A percentile compares a stretch with the other conserved stretches of the same genome.
phyloP scores from a whole-genome alignment of 2,329 filamentous ascomycete genomes.

The Fusarium burgessii region DNA sequence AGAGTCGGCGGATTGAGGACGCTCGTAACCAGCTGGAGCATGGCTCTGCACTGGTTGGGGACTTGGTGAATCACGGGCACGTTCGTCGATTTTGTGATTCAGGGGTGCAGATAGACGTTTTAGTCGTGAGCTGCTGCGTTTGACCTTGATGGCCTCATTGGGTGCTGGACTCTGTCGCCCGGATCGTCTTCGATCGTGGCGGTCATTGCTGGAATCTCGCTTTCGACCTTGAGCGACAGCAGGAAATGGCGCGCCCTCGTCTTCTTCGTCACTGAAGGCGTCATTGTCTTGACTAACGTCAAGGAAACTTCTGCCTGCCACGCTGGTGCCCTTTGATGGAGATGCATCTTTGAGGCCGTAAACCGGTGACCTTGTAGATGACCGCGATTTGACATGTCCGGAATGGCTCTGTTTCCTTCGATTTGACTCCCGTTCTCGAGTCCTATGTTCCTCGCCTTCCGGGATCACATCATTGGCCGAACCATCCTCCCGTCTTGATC shows the following conservation, averaged over 20 bases:
- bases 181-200: slow-evolving; percentile 58
- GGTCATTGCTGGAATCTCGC: slow-evolving; percentile 62
- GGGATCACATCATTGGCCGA: slow-evolving; percentile 56
- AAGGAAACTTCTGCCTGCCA: slow-evolving; percentile 40
- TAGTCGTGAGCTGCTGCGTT: slow-evolving; percentile 68
- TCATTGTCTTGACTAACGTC: slow-evolving; percentile 51
- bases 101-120: slow-evolving; percentile 67
- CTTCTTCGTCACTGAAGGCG: slow-evolving; percentile 51
- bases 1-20: slow-evolving; percentile 84
- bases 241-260: slow-evolving; percentile 78
- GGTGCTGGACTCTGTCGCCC: slow-evolving; percentile 63
- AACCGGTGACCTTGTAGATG: slow-evolving; percentile 31
- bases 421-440: slow-evolving; percentile 38
- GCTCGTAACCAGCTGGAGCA: slow-evolving; percentile 70
- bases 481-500: slow-evolving; percentile 61
- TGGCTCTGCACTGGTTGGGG: slow-evolving; percentile 46
- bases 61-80: slow-evolving; percentile 43
- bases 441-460: slow-evolving; percentile 54
- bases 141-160: slow-evolving; percentile 58
- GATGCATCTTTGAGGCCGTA: slow-evolving; percentile 42
- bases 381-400: slow-evolving; percentile 22
- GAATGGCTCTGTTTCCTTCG: slow-evolving; percentile 36
- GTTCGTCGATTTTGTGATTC: slow-evolving; percentile 57
- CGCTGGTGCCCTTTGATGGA: slow-evolving; percentile 33
- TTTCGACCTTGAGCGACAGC: slow-evolving; percentile 72